Conservation (phyloP, 192 early-diverging fungal species). For the Rhizoclosmatium sp. region DNA sequence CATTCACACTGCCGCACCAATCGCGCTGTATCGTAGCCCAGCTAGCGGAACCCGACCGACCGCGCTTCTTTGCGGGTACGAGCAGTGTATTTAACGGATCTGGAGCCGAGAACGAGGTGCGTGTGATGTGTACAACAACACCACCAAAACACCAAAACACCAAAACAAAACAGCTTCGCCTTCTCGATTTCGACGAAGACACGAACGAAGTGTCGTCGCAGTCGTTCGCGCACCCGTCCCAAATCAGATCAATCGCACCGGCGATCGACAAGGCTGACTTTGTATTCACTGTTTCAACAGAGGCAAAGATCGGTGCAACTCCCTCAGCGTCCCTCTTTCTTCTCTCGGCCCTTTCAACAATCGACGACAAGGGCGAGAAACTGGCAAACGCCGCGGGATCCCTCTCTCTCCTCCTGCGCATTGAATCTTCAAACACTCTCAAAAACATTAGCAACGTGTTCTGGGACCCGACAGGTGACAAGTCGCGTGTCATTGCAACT, state of each 20-base stretch:
- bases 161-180: slow-evolving; percentile 59
- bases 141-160: not conserved
- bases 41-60: slow-evolving; percentile 67
- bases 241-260: slow-evolving; percentile 72
- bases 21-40: slow-evolving; percentile 60
- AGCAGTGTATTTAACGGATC: slow-evolving; percentile 48
- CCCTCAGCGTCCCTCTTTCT: slow-evolving; percentile 46
- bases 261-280: slow-evolving; percentile 64
- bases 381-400: slow-evolving; percentile 45
- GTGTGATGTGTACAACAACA: not conserved
- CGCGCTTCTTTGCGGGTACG: slow-evolving; percentile 78
- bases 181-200: slow-evolving; percentile 83
- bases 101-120: slow-evolving; percentile 68
- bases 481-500: slow-evolving; percentile 30
- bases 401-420: slow-evolving; percentile 40
- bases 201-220: slow-evolving; percentile 62
- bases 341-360: slow-evolving; percentile 33
- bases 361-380: slow-evolving; percentile 32
- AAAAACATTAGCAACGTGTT: slow-evolving; percentile 49
- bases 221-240: slow-evolving; percentile 69
- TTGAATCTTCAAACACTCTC: slow-evolving; percentile 36
- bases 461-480: slow-evolving; percentile 56
- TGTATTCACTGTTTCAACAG: slow-evolving; percentile 67
- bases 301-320: slow-evolving; percentile 29
- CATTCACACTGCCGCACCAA: slow-evolving; percentile 31